phyloP scores from a whole-genome alignment of 1,139 yeast species.

The Scheffersomyces illinoinensis region DNA sequence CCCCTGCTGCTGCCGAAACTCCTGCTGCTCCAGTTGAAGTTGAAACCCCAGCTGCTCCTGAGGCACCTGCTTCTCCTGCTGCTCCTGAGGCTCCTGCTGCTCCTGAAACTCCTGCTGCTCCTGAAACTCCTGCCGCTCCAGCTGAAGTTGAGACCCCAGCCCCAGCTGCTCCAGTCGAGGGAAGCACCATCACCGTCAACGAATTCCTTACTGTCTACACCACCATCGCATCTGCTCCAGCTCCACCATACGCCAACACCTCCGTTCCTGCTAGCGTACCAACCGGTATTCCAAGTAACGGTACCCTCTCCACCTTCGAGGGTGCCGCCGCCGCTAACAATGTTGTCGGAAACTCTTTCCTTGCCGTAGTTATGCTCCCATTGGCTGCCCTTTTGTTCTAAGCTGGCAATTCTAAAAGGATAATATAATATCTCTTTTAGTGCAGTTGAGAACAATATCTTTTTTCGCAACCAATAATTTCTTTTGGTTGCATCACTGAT shows the following conservation, averaged over 20 bases:
- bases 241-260: conserved; percentile 3
- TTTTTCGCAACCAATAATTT: neutral
- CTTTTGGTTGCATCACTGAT: neutral
- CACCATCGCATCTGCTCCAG: conserved; percentile 1
- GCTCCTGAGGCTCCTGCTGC: conserved; percentile 1
- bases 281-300: conserved; percentile 1
- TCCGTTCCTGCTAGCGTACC: conserved; percentile 4
- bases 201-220: neutral
- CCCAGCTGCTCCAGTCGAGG: conserved; percentile 7
- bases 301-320: conserved; percentile 2
- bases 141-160: conserved; percentile 7
- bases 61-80: conserved; percentile 7
- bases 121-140: conserved; percentile 15
- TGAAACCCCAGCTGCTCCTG: conserved; percentile 1
- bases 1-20: conserved; percentile 5
- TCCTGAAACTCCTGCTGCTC: conserved; percentile 4
- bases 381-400: conserved; percentile 15
- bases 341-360: conserved; percentile 10
- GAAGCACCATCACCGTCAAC: neutral
- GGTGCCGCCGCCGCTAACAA: conserved; percentile 10
- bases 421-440: neutral
- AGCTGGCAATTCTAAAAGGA: neutral
- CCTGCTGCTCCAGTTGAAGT: no score
- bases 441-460: neutral
- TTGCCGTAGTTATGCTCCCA: conserved; percentile 14